A percentile compares a stretch with the other conserved stretches of the same genome.
Conservation (phyloP, 2,329 filamentous ascomycete species). For the Microdochium bolleyi region DNA sequence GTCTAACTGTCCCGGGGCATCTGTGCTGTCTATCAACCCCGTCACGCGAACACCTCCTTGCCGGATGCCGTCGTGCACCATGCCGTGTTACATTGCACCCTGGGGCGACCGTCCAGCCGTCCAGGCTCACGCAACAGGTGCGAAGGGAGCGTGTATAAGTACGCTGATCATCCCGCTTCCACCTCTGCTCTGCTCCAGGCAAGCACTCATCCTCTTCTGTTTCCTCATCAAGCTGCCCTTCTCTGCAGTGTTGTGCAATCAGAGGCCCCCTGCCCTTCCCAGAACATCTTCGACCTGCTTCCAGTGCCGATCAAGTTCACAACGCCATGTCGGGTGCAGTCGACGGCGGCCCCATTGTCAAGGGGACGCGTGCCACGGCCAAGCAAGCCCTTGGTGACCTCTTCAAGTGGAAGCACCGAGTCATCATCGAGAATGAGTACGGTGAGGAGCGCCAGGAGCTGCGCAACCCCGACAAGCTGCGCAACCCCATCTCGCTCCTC, state of each 20-base stretch:
- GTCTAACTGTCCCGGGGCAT: background rate
- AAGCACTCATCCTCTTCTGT: background rate
- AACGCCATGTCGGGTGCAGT: background rate
- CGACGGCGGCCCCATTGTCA: slow-evolving; percentile 56
- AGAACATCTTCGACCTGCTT: background rate
- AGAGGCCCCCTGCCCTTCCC: background rate
- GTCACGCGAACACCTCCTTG: background rate
- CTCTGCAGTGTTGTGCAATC: background rate
- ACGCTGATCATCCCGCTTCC: background rate
- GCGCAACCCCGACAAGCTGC: slow-evolving; percentile 56
- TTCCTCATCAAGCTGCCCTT: background rate
- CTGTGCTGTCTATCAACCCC: background rate
- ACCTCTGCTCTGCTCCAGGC: background rate
- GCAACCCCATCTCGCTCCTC: slow-evolving; percentile 64
- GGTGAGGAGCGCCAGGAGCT: slow-evolving; percentile 62
- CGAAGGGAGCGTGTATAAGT: background rate
- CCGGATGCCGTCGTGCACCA: background rate
- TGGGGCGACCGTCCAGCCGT: background rate
- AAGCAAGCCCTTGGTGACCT: slow-evolving; percentile 58
- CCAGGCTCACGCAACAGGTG: background rate
- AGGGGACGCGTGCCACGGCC: slow-evolving; percentile 55
- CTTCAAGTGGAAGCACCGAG: slow-evolving; percentile 67
- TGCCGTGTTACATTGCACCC: background rate
- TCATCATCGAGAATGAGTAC: slow-evolving; percentile 55
- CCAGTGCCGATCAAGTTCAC: background rate